phyloP scores from a whole-genome alignment of 495 filamentous ascomycete genomes.

The Aspergillus heteromorphus region DNA sequence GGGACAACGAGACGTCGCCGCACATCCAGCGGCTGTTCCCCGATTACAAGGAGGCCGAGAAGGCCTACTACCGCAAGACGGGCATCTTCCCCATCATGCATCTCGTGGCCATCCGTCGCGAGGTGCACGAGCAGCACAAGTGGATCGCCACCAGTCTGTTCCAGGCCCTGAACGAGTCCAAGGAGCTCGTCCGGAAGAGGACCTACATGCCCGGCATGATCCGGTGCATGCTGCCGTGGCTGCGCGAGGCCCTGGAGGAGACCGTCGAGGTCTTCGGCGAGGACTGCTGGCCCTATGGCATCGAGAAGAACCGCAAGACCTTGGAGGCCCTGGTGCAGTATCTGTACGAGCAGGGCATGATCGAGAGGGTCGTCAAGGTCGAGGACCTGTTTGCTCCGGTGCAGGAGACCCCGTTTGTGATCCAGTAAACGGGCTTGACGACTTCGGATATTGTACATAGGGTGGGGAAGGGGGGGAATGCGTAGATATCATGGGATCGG shows the following conservation, averaged over 20 bases:
- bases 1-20: background rate
- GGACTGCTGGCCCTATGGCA: background rate
- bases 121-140: background rate
- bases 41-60: background rate
- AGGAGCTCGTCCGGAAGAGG: background rate
- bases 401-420: background rate
- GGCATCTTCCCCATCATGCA: background rate
- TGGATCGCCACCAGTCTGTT: background rate
- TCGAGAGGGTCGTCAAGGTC: background rate
- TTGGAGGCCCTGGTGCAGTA: background rate
- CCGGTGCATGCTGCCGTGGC: background rate
- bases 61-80: background rate
- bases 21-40: background rate
- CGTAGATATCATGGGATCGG: too few relatives aligned
- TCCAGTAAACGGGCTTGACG: background rate
- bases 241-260: background rate
- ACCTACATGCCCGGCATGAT: background rate
- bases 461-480: too few relatives aligned
- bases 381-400: background rate
- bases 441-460: too few relatives aligned
- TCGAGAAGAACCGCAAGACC: background rate
- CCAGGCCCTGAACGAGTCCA: background rate
- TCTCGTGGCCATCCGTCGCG: background rate
- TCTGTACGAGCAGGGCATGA: background rate
- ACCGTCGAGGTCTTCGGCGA: background rate